Evolutionary conservation across 2,329 filamentous ascomycete genomes (phyloP), one percentile per base, ranked within the genome.

Genomic region (Phialophora chinensis): DNA sequence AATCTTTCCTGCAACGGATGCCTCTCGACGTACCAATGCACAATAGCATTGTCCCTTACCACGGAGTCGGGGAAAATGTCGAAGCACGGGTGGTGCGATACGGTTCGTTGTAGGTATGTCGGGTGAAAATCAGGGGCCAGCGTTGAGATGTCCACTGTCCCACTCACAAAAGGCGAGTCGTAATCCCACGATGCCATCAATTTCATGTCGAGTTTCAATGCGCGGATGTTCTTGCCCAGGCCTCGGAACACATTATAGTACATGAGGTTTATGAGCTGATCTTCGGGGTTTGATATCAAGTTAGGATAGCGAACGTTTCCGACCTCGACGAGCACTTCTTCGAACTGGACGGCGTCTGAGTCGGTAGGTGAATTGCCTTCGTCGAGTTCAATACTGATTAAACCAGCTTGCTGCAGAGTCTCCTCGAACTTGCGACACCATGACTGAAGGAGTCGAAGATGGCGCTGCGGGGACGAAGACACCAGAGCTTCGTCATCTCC

Each of bases 31-130:
- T 49, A 50, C 65, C 65, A 66, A 23, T 60, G 27, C 23, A 11
- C 52, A 14, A 68, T 68, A 14, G 62, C 58, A 33, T 81, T 81
- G 66, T 83, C 79, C 25, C 80, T 75, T 35, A 79, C 71, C 11
- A 70, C 70, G 1, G 80, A 76, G 25, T 76, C 74, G 0, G 77
- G 78, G 29, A 79, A 76, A 0, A 77, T 65, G 50, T 79, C 77
- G 3, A 79, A 69, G 69, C 77, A 78, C 0, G 81, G 80, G 66
- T 83, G 81, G 61, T 83, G 80, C 6, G 73, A 70, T 0, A 74
- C 69, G 0, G 72, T 71, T 14, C 66, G 66, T 62, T 83, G 81
- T 1, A 81, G n/a, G 8, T 56, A 63, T 0, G 80, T 82, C 0
- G 80, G 80, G 5, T 72, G 75, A 1, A 79, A 74, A 44, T 68